Percentiles rank a stretch among this genome's conserved stretches.
Conservation (phyloP, 192 early-diverging fungal species). For the Umbelopsis ramanniana region DNA sequence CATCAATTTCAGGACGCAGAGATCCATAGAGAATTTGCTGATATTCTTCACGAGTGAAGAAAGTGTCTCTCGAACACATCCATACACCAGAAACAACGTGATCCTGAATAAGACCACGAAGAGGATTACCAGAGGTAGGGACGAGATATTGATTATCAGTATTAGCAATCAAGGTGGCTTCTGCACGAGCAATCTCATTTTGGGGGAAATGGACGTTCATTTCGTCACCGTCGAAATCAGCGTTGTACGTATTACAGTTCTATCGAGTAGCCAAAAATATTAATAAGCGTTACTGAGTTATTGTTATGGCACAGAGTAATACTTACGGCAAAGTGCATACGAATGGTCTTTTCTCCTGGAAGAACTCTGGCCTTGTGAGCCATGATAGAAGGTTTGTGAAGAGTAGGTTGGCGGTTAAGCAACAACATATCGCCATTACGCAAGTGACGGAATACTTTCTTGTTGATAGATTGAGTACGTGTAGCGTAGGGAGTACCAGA, state of each 20-base stretch:
- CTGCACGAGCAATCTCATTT: conserved; percentile 94
- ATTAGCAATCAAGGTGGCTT: conserved; percentile 93
- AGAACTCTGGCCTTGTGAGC: conserved; percentile 95
- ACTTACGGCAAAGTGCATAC: conserved; percentile 96
- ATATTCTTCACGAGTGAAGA: conserved; percentile 88
- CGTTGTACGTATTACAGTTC: conserved; percentile 87
- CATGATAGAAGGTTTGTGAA: conserved; percentile 99
- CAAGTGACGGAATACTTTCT: conserved; percentile 96
- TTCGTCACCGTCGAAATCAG: conserved; percentile 99
- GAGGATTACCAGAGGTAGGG: conserved; percentile 94
- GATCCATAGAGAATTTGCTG: conserved; percentile 93
- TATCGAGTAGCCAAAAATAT: background rate
- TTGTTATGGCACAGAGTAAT: conserved; percentile 38
- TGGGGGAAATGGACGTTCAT: conserved; percentile 99
- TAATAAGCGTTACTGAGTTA: too few species aligned
- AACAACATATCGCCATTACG: conserved; percentile 97
- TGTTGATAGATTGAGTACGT: conserved; percentile 77
- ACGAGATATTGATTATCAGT: conserved; percentile 97
- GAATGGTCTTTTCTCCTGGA: conserved; percentile 96
- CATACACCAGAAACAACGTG: conserved; percentile 97
- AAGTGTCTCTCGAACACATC: conserved; percentile 86
- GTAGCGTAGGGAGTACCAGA: conserved; percentile 57
- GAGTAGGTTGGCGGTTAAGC: conserved; percentile 98
- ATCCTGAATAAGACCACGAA: conserved; percentile 98
- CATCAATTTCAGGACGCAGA: conserved; percentile 78